phyloP scores from a whole-genome alignment of 495 filamentous ascomycete species.

The Monascus purpureus region DNA sequence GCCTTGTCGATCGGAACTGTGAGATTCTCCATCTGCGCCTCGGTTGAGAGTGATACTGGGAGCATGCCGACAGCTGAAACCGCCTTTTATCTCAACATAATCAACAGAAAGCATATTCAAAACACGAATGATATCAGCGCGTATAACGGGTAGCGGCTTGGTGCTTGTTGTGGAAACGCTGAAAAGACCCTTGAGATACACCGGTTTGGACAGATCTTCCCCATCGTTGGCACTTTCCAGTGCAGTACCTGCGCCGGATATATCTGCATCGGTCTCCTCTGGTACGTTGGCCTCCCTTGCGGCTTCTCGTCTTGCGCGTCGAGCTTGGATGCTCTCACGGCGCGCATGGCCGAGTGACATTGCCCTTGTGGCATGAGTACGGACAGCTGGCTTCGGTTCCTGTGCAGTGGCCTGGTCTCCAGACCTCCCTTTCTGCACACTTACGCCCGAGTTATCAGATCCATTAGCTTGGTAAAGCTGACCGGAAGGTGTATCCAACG shows the following conservation, averaged over 20 bases:
- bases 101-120: slow-evolving; percentile 78
- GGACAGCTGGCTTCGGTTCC: slow-evolving; percentile 10
- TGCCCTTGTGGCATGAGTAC: slow-evolving; percentile 49
- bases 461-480: slow-evolving; percentile 62
- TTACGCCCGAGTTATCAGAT: slow-evolving; percentile 52
- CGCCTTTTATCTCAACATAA: slow-evolving; percentile 81
- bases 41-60: slow-evolving; percentile 82
- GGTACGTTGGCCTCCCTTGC: slow-evolving; percentile 56
- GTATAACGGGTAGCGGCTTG: slow-evolving; percentile 71
- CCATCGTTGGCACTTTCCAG: slow-evolving; percentile 40
- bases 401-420: slow-evolving; percentile 19
- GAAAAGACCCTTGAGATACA: slow-evolving; percentile 94
- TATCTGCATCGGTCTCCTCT: slow-evolving; percentile 61
- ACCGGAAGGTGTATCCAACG: slow-evolving; percentile 30
- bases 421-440: slow-evolving; percentile 22
- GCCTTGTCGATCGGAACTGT: slow-evolving; percentile 39
- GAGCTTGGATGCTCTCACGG: slow-evolving; percentile 78
- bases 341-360: slow-evolving; percentile 86
- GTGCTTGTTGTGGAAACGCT: slow-evolving; percentile 94
- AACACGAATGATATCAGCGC: slow-evolving; percentile 83
- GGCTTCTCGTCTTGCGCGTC: slow-evolving; percentile 53
- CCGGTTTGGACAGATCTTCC: slow-evolving; percentile 62
- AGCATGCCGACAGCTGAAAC: slow-evolving; percentile 75
- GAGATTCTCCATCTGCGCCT: slow-evolving; percentile 42
- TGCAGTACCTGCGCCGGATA: slow-evolving; percentile 32